Evolutionary conservation across 768 basidiomycete species (phyloP), one percentile per base, ranked within the genome.

Genomic region (Podaxis sp.): DNA sequence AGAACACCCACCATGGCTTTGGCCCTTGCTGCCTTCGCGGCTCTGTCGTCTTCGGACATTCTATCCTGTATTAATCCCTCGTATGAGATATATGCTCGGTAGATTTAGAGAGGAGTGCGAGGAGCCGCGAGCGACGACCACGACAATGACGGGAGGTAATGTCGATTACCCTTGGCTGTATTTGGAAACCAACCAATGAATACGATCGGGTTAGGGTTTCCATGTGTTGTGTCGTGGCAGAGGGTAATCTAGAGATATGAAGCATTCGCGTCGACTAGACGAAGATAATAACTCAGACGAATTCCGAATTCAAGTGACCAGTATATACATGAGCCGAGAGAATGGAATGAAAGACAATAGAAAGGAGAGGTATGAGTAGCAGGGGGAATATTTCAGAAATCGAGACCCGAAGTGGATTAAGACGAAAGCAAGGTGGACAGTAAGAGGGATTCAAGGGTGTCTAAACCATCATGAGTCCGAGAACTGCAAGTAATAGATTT

Each of bases 1-100:
- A 60, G 40, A 47, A 63, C 32, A 5, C 81, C 61, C 70, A 93
- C 92, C 84, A 94, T 69, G 52, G 89, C 91, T 72, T 89, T 91
- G 58, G 89, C 92, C 63, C 92, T 84, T 2, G 92, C 92, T 58
- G 91, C 84, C 73, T 89, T 92, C 14, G 84, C 85, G 56, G 90
- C 89, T 62, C 91, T 84, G 63, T 93, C 92, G 61, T 87, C 85
- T 67, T 91, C 91, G 25, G 86, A 79, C 84, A 80, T 84, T 13
- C n/a, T 58, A 80, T 84, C 13, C n/a, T 58, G 44, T 32, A 4
- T n/a, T 16, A 25, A 9, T 44, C 40, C 44, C 11, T 35, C 51
- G 42, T 16, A 18, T 23, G 25, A 14, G 25, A 23, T 35, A 25
- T 2, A 10, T 23, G 32, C 32, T 36, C 32, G 36, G n/a, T 37